Conservation (phyloP, 2,329 filamentous ascomycete species). For the Metarhizium anisopliae region DNA sequence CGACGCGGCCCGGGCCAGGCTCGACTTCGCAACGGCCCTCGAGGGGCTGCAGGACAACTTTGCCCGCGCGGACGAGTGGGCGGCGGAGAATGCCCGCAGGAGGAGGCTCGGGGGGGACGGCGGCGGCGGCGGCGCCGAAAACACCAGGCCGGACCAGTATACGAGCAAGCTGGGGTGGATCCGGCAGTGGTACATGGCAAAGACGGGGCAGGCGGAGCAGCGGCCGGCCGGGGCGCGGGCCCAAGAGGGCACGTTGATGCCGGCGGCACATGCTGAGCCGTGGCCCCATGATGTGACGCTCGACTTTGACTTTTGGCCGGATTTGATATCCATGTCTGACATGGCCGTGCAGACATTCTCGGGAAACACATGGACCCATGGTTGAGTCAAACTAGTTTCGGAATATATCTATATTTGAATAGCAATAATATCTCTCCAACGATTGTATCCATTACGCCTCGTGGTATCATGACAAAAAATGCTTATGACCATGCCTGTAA, state of each 20-base stretch:
- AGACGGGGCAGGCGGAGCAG: slow-evolving; percentile 12
- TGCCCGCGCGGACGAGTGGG: not conserved
- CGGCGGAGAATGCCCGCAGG: not conserved
- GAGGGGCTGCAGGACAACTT: slow-evolving; percentile 12
- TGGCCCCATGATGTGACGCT: slow-evolving; percentile 14
- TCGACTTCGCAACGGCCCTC: slow-evolving; percentile 22
- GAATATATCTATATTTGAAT: not conserved
- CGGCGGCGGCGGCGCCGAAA: slow-evolving; percentile 12
- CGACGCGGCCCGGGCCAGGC: slow-evolving; percentile 18
- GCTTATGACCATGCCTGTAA: not conserved
- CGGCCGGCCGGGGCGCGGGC: slow-evolving; percentile 4
- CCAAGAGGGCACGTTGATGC: not conserved
- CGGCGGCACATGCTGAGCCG: slow-evolving; percentile 4
- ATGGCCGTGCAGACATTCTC: not conserved
- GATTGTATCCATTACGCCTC: not conserved
- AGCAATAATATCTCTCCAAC: not conserved
- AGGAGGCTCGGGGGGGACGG: slow-evolving; percentile 15
- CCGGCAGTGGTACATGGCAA: slow-evolving; percentile 27
- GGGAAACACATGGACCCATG: not conserved
- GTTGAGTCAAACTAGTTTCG: not conserved
- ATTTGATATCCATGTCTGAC: slow-evolving; percentile 16
- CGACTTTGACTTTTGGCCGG: slow-evolving; percentile 20
- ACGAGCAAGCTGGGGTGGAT: slow-evolving; percentile 30
- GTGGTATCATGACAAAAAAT: not conserved
- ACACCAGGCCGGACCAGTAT: slow-evolving; percentile 15